These are phyloP conservation scores for Penicillium tannophilum DNA, from an alignment of 495 filamentous ascomycete genomes.

Conservation along the genomic window DNA sequence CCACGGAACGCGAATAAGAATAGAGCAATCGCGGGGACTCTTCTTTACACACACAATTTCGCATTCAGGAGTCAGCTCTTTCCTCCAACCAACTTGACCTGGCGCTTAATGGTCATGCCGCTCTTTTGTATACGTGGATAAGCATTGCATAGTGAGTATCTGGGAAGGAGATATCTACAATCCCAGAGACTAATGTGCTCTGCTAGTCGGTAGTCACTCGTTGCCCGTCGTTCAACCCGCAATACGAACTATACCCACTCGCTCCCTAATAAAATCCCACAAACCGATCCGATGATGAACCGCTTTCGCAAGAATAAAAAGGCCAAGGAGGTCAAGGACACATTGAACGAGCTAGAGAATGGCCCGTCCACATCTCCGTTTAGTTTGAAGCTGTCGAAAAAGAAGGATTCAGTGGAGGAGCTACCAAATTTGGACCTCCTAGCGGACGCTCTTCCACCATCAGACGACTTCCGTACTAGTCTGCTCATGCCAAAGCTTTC, in stretches of 20 bases:
- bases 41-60: slow-evolving; percentile 9
- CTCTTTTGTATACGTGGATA: slow-evolving; percentile 24
- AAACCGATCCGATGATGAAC: slow-evolving; percentile 58
- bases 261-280: neutral
- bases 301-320: slow-evolving; percentile 73
- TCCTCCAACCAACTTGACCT: slow-evolving; percentile 11
- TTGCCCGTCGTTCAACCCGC: neutral
- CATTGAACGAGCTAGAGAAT: slow-evolving; percentile 21
- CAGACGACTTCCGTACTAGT: slow-evolving; percentile 95
- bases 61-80: slow-evolving; percentile 11
- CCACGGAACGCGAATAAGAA: slow-evolving; percentile 10
- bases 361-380: slow-evolving; percentile 24
- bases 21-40: slow-evolving; percentile 14
- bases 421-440: slow-evolving; percentile 69
- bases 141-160: slow-evolving; percentile 23
- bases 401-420: slow-evolving; percentile 53
- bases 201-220: slow-evolving; percentile 12
- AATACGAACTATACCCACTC: slow-evolving; percentile 13
- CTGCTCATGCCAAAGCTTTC: slow-evolving; percentile 93
- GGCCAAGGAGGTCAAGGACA: slow-evolving; percentile 44
- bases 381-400: slow-evolving; percentile 52
- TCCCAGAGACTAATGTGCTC: slow-evolving; percentile 7
- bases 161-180: neutral
- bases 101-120: slow-evolving; percentile 27
- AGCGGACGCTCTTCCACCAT: slow-evolving; percentile 70